These are phyloP conservation scores for Leccinum laetum DNA, from an alignment of 1,284 basidiomycete species.

Conservation along the genomic window DNA sequence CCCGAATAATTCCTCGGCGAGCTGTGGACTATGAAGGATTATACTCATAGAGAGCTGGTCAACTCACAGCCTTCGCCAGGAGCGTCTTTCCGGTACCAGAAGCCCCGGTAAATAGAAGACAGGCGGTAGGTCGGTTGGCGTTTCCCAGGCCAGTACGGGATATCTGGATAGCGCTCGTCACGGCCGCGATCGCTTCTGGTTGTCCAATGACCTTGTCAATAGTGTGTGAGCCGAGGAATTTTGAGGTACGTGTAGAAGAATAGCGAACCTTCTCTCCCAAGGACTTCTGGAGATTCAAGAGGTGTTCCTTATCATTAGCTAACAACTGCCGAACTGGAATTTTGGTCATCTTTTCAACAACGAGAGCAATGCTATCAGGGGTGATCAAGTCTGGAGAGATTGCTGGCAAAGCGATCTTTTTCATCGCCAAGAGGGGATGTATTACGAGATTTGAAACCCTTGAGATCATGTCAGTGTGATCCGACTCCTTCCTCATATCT, in stretches of 20 bases:
- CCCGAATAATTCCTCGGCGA: conserved; percentile 13
- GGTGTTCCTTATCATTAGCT: conserved; percentile 8
- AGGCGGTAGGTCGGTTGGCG: conserved; percentile 10
- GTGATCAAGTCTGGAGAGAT: conserved; percentile 6
- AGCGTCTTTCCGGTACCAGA: conserved; percentile 14
- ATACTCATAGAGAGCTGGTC: background rate
- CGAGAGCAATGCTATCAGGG: conserved; percentile 6
- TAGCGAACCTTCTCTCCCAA: conserved; percentile 1
- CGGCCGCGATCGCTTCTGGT: conserved; percentile 9
- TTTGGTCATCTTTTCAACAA: conserved; percentile 11
- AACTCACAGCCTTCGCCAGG: conserved; percentile 8
- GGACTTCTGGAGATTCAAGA: background rate
- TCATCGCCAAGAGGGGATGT: background rate
- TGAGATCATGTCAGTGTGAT: background rate
- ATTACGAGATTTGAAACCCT: background rate
- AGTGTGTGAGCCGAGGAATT: background rate
- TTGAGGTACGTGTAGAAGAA: background rate
- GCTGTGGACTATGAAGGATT: background rate
- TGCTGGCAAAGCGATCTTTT: background rate
- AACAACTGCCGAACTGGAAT: conserved; percentile 12
- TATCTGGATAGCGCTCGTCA: conserved; percentile 12
- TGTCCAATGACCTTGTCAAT: conserved; percentile 10
- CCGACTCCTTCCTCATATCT: background rate
- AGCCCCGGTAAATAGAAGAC: conserved; percentile 10
- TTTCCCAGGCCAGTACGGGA: conserved; percentile 12